These are phyloP conservation scores for Adenanthera pavonina DNA, from an alignment of 306 rosid species.

Conservation along the genomic window DNA sequence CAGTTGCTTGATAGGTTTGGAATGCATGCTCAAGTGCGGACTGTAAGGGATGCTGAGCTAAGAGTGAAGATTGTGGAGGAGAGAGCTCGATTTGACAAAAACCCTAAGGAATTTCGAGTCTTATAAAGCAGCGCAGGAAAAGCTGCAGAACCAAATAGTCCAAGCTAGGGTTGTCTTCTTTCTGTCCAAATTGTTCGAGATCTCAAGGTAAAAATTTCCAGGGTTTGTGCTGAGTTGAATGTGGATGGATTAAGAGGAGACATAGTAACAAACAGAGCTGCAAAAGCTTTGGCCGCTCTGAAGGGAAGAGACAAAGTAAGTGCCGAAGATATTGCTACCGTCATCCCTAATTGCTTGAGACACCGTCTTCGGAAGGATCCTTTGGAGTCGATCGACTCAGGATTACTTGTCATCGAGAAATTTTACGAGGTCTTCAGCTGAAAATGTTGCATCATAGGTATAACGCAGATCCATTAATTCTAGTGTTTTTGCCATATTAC, in stretches of 20 bases:
- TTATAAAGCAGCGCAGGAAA: conserved; percentile 71
- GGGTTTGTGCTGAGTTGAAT: conserved; percentile 86
- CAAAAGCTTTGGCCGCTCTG: conserved; percentile 87
- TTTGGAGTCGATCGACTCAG: conserved; percentile 91
- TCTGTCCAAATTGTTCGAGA: conserved; percentile 76
- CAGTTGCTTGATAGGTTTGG: conserved; percentile 96
- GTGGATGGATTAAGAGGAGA: conserved; percentile 98
- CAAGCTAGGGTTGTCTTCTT: conserved; percentile 70
- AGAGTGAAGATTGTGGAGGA: conserved; percentile 98
- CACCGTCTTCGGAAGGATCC: conserved; percentile 98
- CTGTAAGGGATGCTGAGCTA: conserved; percentile 93
- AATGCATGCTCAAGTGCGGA: conserved; percentile 97
- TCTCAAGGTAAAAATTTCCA: conserved; percentile 85
- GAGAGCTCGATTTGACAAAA: conserved; percentile 77
- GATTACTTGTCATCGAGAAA: conserved; percentile 88
- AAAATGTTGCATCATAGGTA: conserved; percentile 33
- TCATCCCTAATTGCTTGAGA: conserved; percentile 93
- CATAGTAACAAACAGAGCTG: conserved; percentile 88
- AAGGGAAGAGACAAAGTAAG: conserved; percentile 78
- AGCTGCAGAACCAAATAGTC: conserved; percentile 73
- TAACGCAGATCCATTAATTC: conserved; percentile 21
- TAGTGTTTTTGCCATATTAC: conserved; percentile 44
- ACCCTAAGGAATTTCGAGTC: conserved; percentile 80
- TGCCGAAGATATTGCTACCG: conserved; percentile 87
- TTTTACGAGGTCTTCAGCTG: conserved; percentile 84